phyloP scores from a whole-genome alignment of 345 rosid genomes.

The Cardiospermum halicacabum region DNA sequence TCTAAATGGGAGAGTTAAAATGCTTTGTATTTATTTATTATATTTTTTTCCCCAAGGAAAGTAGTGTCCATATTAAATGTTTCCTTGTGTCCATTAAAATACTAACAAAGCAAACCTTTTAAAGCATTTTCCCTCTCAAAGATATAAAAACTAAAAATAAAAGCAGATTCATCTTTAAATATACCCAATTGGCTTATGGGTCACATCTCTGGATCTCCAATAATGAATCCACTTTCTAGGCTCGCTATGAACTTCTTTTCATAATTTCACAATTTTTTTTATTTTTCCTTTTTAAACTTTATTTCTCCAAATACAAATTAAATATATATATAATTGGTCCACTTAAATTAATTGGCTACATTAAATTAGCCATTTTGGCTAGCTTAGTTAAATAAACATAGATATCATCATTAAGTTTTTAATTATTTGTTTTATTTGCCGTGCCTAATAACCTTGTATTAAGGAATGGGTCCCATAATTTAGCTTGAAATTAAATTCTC shows the following conservation, averaged over 20 bases:
- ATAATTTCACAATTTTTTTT: neutral
- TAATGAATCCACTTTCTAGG: neutral
- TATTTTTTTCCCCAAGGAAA: too few relatives aligned
- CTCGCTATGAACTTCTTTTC: neutral
- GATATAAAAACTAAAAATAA: neutral
- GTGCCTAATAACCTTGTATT: neutral
- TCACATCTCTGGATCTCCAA: slow-evolving; percentile 10
- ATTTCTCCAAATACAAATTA: slow-evolving; percentile 18
- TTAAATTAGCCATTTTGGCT: neutral
- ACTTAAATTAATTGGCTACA: slow-evolving; percentile 1
- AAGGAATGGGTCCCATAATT: neutral
- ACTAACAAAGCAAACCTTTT: neutral
- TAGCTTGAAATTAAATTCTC: neutral
- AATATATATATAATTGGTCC: neutral
- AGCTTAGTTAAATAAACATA: neutral
- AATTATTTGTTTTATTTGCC: slow-evolving; percentile 13
- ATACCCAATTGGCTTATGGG: neutral
- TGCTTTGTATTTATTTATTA: too few relatives aligned
- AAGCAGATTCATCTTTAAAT: neutral
- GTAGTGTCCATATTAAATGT: neutral
- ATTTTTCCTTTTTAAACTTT: slow-evolving; percentile 2
- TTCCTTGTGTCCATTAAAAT: neutral
- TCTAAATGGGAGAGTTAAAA: too few relatives aligned
- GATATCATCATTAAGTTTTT: neutral
- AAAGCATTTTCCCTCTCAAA: neutral